Evolutionary conservation across 2,329 filamentous ascomycete species (phyloP).

Genomic region (Leptographium wingfieldii): DNA sequence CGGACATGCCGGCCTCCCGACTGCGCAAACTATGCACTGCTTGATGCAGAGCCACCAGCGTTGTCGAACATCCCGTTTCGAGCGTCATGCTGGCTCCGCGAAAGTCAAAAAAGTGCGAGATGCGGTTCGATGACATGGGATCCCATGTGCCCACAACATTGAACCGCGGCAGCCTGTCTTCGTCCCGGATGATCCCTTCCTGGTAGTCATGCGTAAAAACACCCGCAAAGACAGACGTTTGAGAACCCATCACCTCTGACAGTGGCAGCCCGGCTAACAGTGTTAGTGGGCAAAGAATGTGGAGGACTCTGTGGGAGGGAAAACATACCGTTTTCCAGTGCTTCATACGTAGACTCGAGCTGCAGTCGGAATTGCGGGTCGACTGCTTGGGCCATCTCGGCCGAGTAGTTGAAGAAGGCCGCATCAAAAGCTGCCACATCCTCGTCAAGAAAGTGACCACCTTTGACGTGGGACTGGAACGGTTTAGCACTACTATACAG

Average conservation of each 20-base stretch:
- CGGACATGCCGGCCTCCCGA: slow-evolving; percentile 15
- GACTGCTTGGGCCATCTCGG: slow-evolving; percentile 36
- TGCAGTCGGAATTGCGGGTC: slow-evolving; percentile 42
- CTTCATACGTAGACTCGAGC: slow-evolving; percentile 41
- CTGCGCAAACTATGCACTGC: slow-evolving; percentile 17
- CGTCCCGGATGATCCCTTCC: slow-evolving; percentile 4
- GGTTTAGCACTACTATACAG: too few relatives aligned
- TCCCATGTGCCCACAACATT: slow-evolving; percentile 16
- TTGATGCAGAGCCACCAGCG: slow-evolving; percentile 19
- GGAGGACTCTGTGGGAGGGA: slow-evolving; percentile 14
- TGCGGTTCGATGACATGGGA: slow-evolving; percentile 21
- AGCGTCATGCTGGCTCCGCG: slow-evolving; percentile 23
- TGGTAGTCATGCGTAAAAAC: slow-evolving; percentile 18
- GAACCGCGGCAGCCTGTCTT: slow-evolving; percentile 11
- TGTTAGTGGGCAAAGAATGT: slow-evolving; percentile 19
- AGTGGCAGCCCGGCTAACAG: slow-evolving; percentile 21
- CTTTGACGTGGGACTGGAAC: slow-evolving; percentile 2
- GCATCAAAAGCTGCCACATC: slow-evolving; percentile 37
- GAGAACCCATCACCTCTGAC: slow-evolving; percentile 14
- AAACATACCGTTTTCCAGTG: slow-evolving; percentile 39
- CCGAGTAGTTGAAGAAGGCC: slow-evolving; percentile 36
- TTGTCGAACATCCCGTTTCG: slow-evolving; percentile 26
- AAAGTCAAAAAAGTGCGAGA: slow-evolving; percentile 24
- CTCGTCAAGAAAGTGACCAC: slow-evolving; percentile 30
- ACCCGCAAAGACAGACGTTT: slow-evolving; percentile 22